Evolutionary conservation across 73 alveolate species (phyloP), one percentile per base, ranked within the genome.

Genomic region (Symbiodinium pilosum): DNA sequence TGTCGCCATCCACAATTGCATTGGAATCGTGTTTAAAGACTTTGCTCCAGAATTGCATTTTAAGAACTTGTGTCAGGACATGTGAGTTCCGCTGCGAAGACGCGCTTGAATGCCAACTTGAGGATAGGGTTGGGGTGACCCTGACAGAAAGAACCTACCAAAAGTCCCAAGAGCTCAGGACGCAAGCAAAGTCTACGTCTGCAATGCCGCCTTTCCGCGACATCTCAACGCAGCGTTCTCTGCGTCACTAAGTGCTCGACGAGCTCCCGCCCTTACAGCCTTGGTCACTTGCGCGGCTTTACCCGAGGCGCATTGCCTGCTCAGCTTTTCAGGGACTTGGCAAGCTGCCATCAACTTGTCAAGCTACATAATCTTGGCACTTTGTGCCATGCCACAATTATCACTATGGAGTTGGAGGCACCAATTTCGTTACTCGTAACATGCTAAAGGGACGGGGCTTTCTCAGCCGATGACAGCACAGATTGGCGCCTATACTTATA

Each of bases 31-130:
- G n/a, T n/a, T n/a, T n/a, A n/a, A n/a, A n/a, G n/a, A n/a, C n/a
- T n/a, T n/a, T n/a, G n/a, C n/a, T n/a, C 28, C 69, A 20, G 20
- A 20, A 20, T 12, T 52, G 69, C 69, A 9, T 20, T 52, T 52
- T 52, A 12, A n/a, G n/a, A n/a, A n/a, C n/a, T n/a, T n/a, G n/a
- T n/a, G 1, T 4, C 30, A 69, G 84, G 84, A 26, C 2, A n/a
- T 69, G 84, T n/a, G 84, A 69, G 41, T 69, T 69, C 84, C 84
- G 84, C 84, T 69, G 84, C 43, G 41, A 69, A 69, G 84, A 69
- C n/a, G 84, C 41, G 84, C 34, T 69, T 21, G 39, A 36, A 26
- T 18, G 84, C 84, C 41, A 26, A 18, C 39, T 69, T 36, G 41
- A 69, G 84, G 84, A 26, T 39, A 2, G 30, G 18, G 7, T 16